phyloP scores from a whole-genome alignment of 1,284 basidiomycete species.

The Rhodotorula sp. region DNA sequence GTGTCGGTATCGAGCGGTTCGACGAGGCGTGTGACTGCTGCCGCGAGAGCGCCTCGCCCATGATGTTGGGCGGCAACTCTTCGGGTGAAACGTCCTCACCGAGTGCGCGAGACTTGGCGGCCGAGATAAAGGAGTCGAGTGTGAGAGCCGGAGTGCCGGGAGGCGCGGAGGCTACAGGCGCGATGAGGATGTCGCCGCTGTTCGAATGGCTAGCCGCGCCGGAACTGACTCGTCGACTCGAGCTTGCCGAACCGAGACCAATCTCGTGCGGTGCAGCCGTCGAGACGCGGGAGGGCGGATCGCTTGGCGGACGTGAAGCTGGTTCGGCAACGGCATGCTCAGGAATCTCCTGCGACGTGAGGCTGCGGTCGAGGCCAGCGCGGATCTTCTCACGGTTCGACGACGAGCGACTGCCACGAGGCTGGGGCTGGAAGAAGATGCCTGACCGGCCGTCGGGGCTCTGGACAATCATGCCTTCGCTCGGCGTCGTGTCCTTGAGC shows the following conservation, averaged over 20 bases:
- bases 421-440: constrained; percentile 84
- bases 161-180: neutral
- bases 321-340: constrained; percentile 4
- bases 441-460: constrained; percentile 88
- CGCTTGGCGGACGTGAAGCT: neutral
- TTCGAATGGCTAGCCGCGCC: neutral
- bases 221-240: neutral
- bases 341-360: constrained; percentile 5
- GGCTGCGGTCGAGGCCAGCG: neutral
- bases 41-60: neutral
- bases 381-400: neutral
- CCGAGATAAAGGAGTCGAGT: constrained; percentile 40
- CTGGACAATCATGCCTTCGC: constrained; percentile 79
- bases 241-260: constrained; percentile 27
- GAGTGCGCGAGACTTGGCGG: constrained; percentile 13
- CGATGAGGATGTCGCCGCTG: neutral
- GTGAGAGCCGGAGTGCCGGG: constrained; percentile 36
- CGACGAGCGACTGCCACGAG: constrained; percentile 14
- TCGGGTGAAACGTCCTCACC: constrained; percentile 20
- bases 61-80: neutral
- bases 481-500: constrained; percentile 68
- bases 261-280: constrained; percentile 35
- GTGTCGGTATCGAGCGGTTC: neutral
- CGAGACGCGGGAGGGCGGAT: constrained; percentile 1
- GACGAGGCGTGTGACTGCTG: constrained; percentile 1